Conservation (phyloP, 2,329 filamentous ascomycete species). For the Colletotrichum spaethianum region DNA sequence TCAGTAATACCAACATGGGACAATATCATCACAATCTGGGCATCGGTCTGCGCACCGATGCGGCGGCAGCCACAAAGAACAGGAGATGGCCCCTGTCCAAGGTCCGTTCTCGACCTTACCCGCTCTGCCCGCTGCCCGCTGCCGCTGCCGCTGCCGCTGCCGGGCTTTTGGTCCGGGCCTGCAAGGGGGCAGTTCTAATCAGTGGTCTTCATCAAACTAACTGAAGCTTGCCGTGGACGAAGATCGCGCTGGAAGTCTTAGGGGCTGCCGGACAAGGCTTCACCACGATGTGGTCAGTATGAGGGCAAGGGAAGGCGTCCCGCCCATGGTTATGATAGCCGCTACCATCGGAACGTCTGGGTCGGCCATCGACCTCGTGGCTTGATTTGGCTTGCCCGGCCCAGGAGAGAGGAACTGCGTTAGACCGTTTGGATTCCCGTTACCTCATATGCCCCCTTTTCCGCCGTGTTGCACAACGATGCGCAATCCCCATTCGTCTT, state of each 20-base stretch:
- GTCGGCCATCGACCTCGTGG: background rate
- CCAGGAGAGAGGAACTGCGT: background rate
- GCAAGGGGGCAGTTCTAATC: slow-evolving; percentile 1
- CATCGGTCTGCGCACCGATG: slow-evolving; percentile 8
- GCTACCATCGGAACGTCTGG: slow-evolving; percentile 5
- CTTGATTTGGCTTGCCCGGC: background rate
- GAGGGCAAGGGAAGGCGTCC: background rate
- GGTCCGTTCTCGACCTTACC: background rate
- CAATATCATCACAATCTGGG: slow-evolving; percentile 1
- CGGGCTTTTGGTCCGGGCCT: slow-evolving; percentile 13
- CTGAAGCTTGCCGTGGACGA: background rate
- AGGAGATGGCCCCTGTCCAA: background rate
- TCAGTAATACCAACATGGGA: slow-evolving; percentile 14
- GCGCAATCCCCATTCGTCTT: slow-evolving; percentile 2
- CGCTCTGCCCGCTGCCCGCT: background rate
- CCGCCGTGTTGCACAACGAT: slow-evolving; percentile 3
- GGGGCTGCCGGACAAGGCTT: background rate
- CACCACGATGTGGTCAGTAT: background rate
- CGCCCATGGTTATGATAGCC: slow-evolving; percentile 1
- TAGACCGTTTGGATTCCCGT: background rate
- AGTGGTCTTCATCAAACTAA: background rate
- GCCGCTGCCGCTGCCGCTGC: background rate
- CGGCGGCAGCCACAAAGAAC: slow-evolving; percentile 25
- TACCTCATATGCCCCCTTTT: background rate
- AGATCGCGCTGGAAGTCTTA: background rate